Base-by-base conservation (phyloP, 139 green algal species). In the Chlorella sp. region DNA sequence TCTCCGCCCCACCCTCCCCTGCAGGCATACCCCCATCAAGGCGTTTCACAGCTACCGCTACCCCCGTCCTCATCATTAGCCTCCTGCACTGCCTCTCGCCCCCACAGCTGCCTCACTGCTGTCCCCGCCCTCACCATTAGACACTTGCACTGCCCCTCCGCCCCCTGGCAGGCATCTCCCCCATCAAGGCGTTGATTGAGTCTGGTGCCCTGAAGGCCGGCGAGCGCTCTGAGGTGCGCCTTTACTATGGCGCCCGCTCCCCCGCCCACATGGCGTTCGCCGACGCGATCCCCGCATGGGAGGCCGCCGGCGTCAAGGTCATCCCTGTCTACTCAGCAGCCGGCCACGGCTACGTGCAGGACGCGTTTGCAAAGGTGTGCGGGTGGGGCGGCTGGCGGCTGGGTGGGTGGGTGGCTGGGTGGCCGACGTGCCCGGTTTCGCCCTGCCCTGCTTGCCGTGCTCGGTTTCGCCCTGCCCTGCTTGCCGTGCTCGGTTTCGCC, bases 101-200 rank as follows among this genome's bases (percentile, higher is more conserved):
- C n/a, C n/a, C n/a, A n/a, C n/a, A n/a, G n/a, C n/a, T n/a, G n/a
- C n/a, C n/a, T n/a, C n/a, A n/a, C 71, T 79, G 36, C 83, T 64
- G 64, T 30, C 32, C 7, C 48, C 48, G 48, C 9, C 48, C 48
- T 57, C 48, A 57, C 48, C 48, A 57, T 5, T 57, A 57, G n/a
- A n/a, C n/a, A 5, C 48, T 57, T 57, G n/a, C n/a, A 57, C 48
- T 57, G 48, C 48, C 48, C 48, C 48, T 16, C 48, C 48, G 7
- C 9, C 48, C 48, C 48, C 48, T 1, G 21, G 90, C 89, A 37
- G 95, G 96, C 79, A 97, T 98, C 89, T 94, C 88, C 64, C 96
- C 96, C 39, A 95, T 98, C 73, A 93, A 93, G 36, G 94, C 96
- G 1, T 90, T 97, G n/a, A 97, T 98, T 73, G 95, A 97, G 87